Evolutionary conservation across 2,329 filamentous ascomycete genomes (phyloP), one percentile per base, ranked within the genome.

Genomic region (Beauveria pseudobassiana): DNA sequence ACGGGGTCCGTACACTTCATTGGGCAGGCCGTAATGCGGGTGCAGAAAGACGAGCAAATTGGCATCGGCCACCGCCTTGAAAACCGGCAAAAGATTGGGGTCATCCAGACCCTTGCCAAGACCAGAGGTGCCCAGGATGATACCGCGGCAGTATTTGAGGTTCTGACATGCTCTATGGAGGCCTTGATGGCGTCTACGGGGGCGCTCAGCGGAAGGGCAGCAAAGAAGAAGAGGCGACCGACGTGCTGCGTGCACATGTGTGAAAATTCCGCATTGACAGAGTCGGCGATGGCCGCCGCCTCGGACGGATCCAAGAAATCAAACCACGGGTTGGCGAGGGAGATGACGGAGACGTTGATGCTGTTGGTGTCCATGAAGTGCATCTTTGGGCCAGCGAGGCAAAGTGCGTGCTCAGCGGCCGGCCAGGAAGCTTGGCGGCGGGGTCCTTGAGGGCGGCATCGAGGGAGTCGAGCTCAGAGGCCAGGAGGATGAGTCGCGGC

Each of bases 241-340:
- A 84, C 83, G 63, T 87, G 82, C 53, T 79, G 71, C 6, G 76
- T 78, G 75, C 93, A 96, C 74, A 91, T 87, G 50, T 72, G 69
- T 55, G 91, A 84, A 58, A 96, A 87, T 66, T 93, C 90, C 66
- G 87, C 78, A 73, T 96, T 97, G 72, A 96, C 87, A 1, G 78
- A 79, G 57, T 70, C 65, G 1, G 91, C 91, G 54, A 87, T 85
- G 34, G 75, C 71, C 1, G 82, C 83, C 0, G 90, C 89, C 65
- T 87, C 83, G 4, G 77, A 72, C 0, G 84, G 71, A 10, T 78
- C 71, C 0, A 96, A 76, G 71, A 96, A 97, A 74, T 97, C 93
- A 2, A 97, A 82, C 93, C 93, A 97, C 0, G 93, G 93, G 70
- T 97, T 97, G 16, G 93, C 93, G 24, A 96, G 85, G 0, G 90